Conservation (phyloP, 2,329 filamentous ascomycete genomes). For the Hirsutella rhossiliensis region DNA sequence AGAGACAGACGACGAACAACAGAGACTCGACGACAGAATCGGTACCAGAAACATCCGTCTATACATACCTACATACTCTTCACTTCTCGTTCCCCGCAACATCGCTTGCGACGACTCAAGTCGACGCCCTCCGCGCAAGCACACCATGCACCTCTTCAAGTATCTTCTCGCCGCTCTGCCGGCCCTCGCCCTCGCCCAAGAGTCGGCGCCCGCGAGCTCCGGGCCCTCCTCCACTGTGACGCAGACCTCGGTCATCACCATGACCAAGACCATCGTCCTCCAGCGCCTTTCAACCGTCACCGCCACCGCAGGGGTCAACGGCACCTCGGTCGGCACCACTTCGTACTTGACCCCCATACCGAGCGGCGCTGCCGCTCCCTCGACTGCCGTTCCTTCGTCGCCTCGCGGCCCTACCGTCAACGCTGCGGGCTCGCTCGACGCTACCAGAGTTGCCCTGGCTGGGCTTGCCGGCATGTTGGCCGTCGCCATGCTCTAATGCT, state of each 20-base stretch:
- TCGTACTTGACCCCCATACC: conserved; percentile 8
- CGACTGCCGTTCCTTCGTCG: not conserved
- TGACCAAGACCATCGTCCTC: conserved; percentile 41
- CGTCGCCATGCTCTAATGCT: conserved; percentile 36
- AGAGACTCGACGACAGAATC: too few relatives aligned
- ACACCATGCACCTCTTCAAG: conserved; percentile 19
- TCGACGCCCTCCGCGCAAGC: too few relatives aligned
- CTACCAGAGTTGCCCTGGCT: conserved; percentile 32
- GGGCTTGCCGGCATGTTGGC: conserved; percentile 37
- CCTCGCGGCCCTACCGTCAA: conserved; percentile 14
- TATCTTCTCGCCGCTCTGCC: conserved; percentile 39
- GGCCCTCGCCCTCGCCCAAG: conserved; percentile 36
- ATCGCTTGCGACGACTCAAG: too few relatives aligned
- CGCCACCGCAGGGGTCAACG: conserved; percentile 20
- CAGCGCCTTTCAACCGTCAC: conserved; percentile 30
- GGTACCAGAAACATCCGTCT: too few relatives aligned
- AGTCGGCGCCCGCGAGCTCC: conserved; percentile 3
- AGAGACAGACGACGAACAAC: too few relatives aligned
- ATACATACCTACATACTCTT: too few relatives aligned
- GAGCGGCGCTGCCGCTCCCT: conserved; percentile 8
- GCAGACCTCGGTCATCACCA: conserved; percentile 35
- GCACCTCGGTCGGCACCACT: conserved; percentile 13
- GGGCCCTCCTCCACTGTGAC: conserved; percentile 23
- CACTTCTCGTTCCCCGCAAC: too few relatives aligned
- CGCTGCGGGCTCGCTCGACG: conserved; percentile 31